phyloP scores from a whole-genome alignment of 192 early-diverging fungal genomes.

The Podochytrium sp. region DNA sequence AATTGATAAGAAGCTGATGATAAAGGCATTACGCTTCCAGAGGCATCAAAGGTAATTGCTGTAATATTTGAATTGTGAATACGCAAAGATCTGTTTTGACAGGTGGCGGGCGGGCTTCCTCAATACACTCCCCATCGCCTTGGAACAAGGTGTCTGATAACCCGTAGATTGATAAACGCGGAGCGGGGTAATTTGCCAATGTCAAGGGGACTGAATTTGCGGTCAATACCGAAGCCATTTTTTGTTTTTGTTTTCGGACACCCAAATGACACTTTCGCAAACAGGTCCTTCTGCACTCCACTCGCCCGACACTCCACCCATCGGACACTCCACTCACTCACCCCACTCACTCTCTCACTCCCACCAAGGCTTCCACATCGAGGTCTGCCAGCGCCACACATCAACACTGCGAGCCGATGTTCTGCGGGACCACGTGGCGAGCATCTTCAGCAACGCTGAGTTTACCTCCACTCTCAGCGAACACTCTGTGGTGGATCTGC shows the following conservation, averaged over 20 bases:
- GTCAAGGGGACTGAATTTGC: too few relatives aligned
- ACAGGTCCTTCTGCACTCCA: too few relatives aligned
- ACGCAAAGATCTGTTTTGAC: neutral
- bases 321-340: too few relatives aligned
- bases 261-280: too few relatives aligned
- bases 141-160: neutral
- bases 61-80: too few relatives aligned
- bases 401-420: neutral
- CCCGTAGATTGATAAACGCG: conserved; percentile 1
- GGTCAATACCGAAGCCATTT: too few relatives aligned
- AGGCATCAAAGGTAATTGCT: conserved; percentile 26
- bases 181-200: neutral
- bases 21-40: neutral
- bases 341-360: too few relatives aligned
- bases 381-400: neutral
- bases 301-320: too few relatives aligned
- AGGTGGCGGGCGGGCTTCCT: too few relatives aligned
- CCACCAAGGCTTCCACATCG: conserved; percentile 2
- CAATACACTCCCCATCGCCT: neutral
- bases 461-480: neutral
- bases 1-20: neutral
- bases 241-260: too few relatives aligned
- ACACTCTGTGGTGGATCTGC: neutral
- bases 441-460: neutral
- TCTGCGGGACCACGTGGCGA: neutral